Percentiles rank a stretch among this genome's conserved stretches.
Conservation (phyloP, 192 early-diverging fungal genomes). For the Spinellus fusiger region DNA sequence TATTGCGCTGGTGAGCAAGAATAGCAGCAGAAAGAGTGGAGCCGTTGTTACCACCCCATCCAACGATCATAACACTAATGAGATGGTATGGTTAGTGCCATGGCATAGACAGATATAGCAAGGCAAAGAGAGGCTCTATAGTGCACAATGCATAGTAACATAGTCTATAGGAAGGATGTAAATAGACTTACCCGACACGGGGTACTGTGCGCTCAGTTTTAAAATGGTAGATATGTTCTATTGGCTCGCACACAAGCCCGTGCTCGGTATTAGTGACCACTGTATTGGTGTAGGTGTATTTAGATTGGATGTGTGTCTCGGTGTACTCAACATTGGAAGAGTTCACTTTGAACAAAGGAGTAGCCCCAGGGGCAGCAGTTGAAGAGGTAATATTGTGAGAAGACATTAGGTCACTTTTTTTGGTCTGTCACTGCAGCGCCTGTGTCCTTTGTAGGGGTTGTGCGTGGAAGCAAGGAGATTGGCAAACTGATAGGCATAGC, state of each 20-base stretch:
- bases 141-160: no score
- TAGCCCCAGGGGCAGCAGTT: conserved; percentile 36
- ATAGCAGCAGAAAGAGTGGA: conserved; percentile 95
- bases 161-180: no score
- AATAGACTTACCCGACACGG: conserved; percentile 62
- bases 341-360: conserved; percentile 74
- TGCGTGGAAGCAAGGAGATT: conserved; percentile 41
- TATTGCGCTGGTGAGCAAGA: conserved; percentile 84
- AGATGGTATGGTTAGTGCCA: no score
- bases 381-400: conserved; percentile 21
- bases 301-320: conserved; percentile 68
- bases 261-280: conserved; percentile 68
- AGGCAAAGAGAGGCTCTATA: background rate
- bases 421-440: conserved; percentile 34
- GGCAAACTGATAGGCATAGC: conserved; percentile 32
- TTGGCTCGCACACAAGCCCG: conserved; percentile 72
- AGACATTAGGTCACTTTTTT: conserved; percentile 25
- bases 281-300: conserved; percentile 89
- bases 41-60: conserved; percentile 99
- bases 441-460: conserved; percentile 43
- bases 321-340: conserved; percentile 88
- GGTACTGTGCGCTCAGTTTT: conserved; percentile 79
- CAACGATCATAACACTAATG: conserved; percentile 93
- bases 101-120: background rate
- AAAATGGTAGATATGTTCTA: conserved; percentile 86